Conservation (phyloP, 2,329 filamentous ascomycete species). For the Paecilomyces fulvus region DNA sequence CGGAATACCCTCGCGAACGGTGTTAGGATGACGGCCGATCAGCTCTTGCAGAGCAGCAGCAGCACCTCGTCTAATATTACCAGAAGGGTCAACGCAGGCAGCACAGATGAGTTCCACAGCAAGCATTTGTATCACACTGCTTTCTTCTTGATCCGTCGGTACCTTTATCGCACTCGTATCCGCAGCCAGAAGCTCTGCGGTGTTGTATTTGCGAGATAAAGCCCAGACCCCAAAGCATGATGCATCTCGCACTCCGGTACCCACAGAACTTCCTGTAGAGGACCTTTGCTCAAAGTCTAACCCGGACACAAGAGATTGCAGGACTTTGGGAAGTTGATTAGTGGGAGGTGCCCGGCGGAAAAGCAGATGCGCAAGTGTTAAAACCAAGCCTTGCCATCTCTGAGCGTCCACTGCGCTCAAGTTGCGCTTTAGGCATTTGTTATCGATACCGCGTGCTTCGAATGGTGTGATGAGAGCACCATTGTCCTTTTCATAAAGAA, state of each 20-base stretch:
- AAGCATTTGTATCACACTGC: conserved; percentile 60
- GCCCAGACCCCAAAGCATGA: conserved; percentile 97
- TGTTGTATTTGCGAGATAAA: conserved; percentile 76
- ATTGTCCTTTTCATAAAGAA: conserved; percentile 46
- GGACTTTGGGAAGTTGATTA: conserved; percentile 60
- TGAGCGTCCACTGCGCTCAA: conserved; percentile 69
- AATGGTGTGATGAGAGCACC: conserved; percentile 30
- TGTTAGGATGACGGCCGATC: conserved; percentile 85
- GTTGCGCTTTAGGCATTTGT: conserved; percentile 43
- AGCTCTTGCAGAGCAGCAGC: conserved; percentile 92
- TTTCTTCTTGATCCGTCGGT: conserved; percentile 17
- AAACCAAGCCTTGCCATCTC: conserved; percentile 85
- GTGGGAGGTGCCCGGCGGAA: conserved; percentile 75
- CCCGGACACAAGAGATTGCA: conserved; percentile 69
- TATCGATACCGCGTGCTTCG: conserved; percentile 21
- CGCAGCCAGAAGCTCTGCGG: conserved; percentile 62
- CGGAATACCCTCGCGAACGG: conserved; percentile 68
- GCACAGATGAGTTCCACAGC: conserved; percentile 73
- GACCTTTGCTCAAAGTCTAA: conserved; percentile 83
- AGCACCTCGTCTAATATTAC: conserved; percentile 85
- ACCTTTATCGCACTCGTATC: conserved; percentile 28
- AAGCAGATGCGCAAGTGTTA: conserved; percentile 78
- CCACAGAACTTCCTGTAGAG: conserved; percentile 73
- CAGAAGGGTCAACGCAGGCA: conserved; percentile 78
- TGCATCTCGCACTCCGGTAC: conserved; percentile 86